These are phyloP conservation scores for Globisporangium cystogenes DNA, from an alignment of 352 stramenopile species.

Conservation along the genomic window DNA sequence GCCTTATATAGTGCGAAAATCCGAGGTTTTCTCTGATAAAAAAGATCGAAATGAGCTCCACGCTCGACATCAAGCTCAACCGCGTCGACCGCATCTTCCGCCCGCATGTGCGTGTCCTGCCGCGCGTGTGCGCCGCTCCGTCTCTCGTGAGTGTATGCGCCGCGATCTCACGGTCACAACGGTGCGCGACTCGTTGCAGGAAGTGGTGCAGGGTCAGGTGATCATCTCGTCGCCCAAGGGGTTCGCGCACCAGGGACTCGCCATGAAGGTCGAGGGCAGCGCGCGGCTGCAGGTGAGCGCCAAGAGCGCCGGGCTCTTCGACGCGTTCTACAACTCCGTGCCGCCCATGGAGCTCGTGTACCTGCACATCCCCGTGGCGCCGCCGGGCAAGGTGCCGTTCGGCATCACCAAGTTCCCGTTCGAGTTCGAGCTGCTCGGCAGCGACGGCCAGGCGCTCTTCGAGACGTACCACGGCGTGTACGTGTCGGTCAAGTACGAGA, in stretches of 20 bases:
- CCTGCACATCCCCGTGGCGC: constrained; percentile 71
- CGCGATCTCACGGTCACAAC: not conserved
- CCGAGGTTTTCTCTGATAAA: not conserved
- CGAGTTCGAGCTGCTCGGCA: constrained; percentile 76
- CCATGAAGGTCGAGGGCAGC: constrained; percentile 81
- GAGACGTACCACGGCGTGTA: constrained; percentile 93
- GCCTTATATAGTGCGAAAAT: not conserved
- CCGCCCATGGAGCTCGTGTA: constrained; percentile 75
- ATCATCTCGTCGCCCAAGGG: constrained; percentile 82
- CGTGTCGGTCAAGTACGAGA: constrained; percentile 89
- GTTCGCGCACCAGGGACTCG: constrained; percentile 76
- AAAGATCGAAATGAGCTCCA: constrained; percentile 49
- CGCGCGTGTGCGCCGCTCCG: not conserved
- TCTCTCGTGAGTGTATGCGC: not conserved
- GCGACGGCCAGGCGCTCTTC: constrained; percentile 63
- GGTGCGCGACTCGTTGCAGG: constrained; percentile 21
- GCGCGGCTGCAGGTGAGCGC: constrained; percentile 77
- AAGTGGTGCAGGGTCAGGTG: constrained; percentile 80
- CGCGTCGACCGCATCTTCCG: constrained; percentile 84
- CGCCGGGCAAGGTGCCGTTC: constrained; percentile 62
- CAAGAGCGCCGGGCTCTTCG: constrained; percentile 75
- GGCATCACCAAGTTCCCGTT: constrained; percentile 88
- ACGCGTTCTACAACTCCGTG: constrained; percentile 80
- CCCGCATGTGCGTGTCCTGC: constrained; percentile 43
- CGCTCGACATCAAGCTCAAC: constrained; percentile 81